phyloP scores from a whole-genome alignment of 2,329 filamentous ascomycete genomes.

The Exophiala bonariae region DNA sequence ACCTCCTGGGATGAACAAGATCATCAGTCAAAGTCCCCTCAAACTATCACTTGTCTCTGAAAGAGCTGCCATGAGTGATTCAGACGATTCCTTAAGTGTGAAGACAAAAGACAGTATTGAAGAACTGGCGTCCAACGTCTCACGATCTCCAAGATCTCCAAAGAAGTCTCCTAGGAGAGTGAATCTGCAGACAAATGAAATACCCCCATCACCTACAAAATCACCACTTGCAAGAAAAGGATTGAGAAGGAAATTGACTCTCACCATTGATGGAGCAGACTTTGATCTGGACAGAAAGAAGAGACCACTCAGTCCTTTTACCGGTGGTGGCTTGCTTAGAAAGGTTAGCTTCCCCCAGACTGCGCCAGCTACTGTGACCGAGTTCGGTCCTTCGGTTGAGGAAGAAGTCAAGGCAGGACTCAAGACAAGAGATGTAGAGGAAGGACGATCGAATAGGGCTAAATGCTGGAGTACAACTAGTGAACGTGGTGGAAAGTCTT shows the following conservation, averaged over 20 bases:
- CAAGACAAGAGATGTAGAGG: neutral
- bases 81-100: conserved; percentile 20
- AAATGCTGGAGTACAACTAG: conserved; percentile 14
- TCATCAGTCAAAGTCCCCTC: neutral
- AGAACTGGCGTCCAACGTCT: conserved; percentile 16
- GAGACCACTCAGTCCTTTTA: conserved; percentile 27
- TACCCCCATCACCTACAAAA: conserved; percentile 14
- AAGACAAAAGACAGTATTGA: conserved; percentile 26
- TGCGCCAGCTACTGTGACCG: conserved; percentile 20
- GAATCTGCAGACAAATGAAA: conserved; percentile 5
- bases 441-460: conserved; percentile 5
- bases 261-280: conserved; percentile 18
- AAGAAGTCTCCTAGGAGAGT: neutral
- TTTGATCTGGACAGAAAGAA: conserved; percentile 17
- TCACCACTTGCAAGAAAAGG: conserved; percentile 13
- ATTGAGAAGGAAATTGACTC: conserved; percentile 21
- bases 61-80: conserved; percentile 6
- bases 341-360: conserved; percentile 16
- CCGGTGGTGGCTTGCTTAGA: conserved; percentile 24
- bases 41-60: neutral
- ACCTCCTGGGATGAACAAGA: too few species aligned
- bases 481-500: conserved; percentile 20
- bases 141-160: conserved; percentile 10
- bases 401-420: conserved; percentile 11
- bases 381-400: conserved; percentile 22